Base-by-base conservation (phyloP, 2,329 filamentous ascomycete species). In the Aureobasidium sp. region DNA sequence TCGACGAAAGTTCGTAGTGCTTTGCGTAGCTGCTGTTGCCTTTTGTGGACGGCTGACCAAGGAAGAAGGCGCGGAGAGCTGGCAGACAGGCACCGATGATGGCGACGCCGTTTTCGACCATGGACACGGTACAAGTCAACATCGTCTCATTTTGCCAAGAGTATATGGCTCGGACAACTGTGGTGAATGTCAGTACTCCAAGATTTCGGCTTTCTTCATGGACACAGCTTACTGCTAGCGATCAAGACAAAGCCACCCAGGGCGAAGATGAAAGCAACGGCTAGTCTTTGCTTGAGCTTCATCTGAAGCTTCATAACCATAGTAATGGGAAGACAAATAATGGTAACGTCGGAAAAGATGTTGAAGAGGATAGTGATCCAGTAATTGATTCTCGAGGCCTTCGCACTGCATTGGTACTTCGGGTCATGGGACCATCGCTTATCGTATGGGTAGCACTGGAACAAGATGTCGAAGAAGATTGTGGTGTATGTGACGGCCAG, bases 281-380 rank as follows among this genome's bases (percentile, higher is more conserved):
- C 57, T 13, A 61, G 7, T 29, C 47, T 32, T 26, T 61, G 57
- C 36, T 52, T 61, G 9, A 61, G 26, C 39, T 51, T 52, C 57
- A 61, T 61, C 13, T 61, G 57, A 4, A 61, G 47, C 46, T 52
- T 51, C 57, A 61, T 51, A 27, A 61, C 57, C 57, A 61, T 61
- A 9, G 57, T 51, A n/a, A 61, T 61, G 1, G 57, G 57, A 36
- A 61, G 47, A n/a, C 57, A 61, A 39, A 61, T 61, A 7, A 61
- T 61, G 27, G 36, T 61, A 1, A 61, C 6, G 12, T 61, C 57
- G 1, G 57, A 61, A 15, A 61, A 52, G 8, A 61, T 61, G 57
- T 61, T 61, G 47, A 61, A 61, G 13, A 61, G 13, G n/a, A 61
- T 61, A 5, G 57, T 61, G 7, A 61, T 32, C 57, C 57, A 61